Evolutionary conservation across 75 land plant genomes (phyloP).

Genomic region (Selaginella moellendorffii): DNA sequence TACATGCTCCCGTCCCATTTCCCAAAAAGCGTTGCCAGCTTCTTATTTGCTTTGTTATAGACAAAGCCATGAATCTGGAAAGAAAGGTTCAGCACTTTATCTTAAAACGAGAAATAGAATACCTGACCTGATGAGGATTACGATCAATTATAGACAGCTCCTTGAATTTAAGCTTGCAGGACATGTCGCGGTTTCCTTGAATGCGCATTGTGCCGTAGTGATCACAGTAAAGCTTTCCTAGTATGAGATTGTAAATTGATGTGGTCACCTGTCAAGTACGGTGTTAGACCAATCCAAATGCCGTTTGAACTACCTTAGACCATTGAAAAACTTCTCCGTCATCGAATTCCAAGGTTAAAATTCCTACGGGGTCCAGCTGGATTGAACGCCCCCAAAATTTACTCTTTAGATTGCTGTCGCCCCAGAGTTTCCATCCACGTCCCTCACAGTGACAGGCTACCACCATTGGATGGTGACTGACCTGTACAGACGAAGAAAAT

Average conservation of each 20-base stretch:
- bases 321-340: slow-evolving; percentile 9
- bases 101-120: background rate
- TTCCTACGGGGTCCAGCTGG: slow-evolving; percentile 1
- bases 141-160: background rate
- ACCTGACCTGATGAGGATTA: slow-evolving; percentile 3
- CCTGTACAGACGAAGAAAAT: background rate
- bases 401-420: slow-evolving; percentile 6
- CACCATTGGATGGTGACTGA: slow-evolving; percentile 10
- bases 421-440: slow-evolving; percentile 5
- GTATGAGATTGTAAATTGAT: slow-evolving; percentile 1
- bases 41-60: slow-evolving; percentile 55
- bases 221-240: slow-evolving; percentile 8
- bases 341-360: slow-evolving; percentile 3
- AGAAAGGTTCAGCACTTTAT: background rate
- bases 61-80: slow-evolving; percentile 3
- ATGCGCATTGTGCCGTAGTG: slow-evolving; percentile 8
- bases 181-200: background rate
- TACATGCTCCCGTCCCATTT: slow-evolving; percentile 2
- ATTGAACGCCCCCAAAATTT: slow-evolving; percentile 9
- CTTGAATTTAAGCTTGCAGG: slow-evolving; percentile 9
- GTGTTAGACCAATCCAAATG: background rate
- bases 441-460: slow-evolving; percentile 1
- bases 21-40: slow-evolving; percentile 67
- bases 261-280: slow-evolving; percentile 4
- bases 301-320: background rate